Evolutionary conservation across 495 filamentous ascomycete genomes (phyloP).

Genomic region (Cryomyces antarcticus): DNA sequence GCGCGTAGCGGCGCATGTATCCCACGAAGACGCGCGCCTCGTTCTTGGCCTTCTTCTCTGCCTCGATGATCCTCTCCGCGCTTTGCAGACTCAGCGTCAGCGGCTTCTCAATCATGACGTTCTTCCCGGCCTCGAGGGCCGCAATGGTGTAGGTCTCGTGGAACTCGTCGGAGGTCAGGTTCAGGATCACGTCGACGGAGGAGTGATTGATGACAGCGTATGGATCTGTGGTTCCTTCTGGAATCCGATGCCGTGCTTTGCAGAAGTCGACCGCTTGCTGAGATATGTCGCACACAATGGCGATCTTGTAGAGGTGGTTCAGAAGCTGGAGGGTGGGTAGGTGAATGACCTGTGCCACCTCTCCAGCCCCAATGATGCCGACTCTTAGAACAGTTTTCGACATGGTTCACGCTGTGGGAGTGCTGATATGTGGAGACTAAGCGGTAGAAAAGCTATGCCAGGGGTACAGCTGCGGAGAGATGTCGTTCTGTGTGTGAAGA

Average conservation of each 20-base stretch:
- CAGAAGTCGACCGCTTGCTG: slow-evolving; percentile 7
- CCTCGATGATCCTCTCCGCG: slow-evolving; percentile 23
- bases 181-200: slow-evolving; percentile 23
- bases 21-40: slow-evolving; percentile 30
- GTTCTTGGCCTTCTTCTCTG: slow-evolving; percentile 15
- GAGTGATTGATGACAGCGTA: background rate
- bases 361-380: slow-evolving; percentile 28
- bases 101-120: slow-evolving; percentile 35
- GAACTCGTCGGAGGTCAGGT: slow-evolving; percentile 31
- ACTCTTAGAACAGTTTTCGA: slow-evolving; percentile 3
- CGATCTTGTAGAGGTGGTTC: slow-evolving; percentile 19
- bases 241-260: slow-evolving; percentile 1
- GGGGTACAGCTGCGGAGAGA: too few relatives aligned
- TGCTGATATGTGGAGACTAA: too few relatives aligned
- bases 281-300: slow-evolving; percentile 25
- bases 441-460: too few relatives aligned
- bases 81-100: slow-evolving; percentile 24
- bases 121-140: slow-evolving; percentile 29
- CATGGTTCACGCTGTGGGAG: too few relatives aligned
- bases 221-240: background rate
- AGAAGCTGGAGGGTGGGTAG: slow-evolving; percentile 27
- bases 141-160: slow-evolving; percentile 28
- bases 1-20: slow-evolving; percentile 33
- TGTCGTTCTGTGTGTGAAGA: too few relatives aligned
- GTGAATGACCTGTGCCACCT: slow-evolving; percentile 29